phyloP scores from a whole-genome alignment of 192 early-diverging fungal genomes.

The Blastocladiella britannica region DNA sequence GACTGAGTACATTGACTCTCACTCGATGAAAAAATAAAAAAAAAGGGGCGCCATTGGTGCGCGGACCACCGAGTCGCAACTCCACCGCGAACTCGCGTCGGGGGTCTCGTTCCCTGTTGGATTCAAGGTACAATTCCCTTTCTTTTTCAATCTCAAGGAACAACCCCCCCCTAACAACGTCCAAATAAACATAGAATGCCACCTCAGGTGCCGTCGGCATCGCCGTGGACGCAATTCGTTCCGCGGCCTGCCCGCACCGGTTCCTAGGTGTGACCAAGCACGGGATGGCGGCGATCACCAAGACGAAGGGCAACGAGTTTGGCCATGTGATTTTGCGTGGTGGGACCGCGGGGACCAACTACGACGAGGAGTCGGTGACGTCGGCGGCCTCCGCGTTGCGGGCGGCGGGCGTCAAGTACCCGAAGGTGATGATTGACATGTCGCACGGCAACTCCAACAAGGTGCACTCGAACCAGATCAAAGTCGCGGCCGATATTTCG shows the following conservation, averaged over 20 bases:
- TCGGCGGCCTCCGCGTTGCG: constrained; percentile 29
- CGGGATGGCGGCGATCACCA: constrained; percentile 58
- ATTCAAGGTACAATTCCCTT: no score
- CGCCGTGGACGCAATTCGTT: constrained; percentile 80
- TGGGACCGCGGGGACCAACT: constrained; percentile 72
- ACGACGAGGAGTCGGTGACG: constrained; percentile 46
- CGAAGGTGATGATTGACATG: constrained; percentile 80
- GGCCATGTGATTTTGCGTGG: constrained; percentile 93
- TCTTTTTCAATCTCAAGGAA: constrained; percentile 5
- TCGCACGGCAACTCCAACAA: constrained; percentile 89
- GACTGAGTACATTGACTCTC: background rate
- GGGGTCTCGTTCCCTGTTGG: constrained; percentile 60
- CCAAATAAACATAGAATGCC: constrained; percentile 6
- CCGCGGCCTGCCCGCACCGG: constrained; percentile 50
- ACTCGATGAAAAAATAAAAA: no score
- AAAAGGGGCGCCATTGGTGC: constrained; percentile 71
- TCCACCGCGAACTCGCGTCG: constrained; percentile 63
- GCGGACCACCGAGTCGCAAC: constrained; percentile 61
- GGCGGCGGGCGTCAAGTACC: constrained; percentile 36
- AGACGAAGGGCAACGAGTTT: constrained; percentile 68
- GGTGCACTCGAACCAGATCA: constrained; percentile 58
- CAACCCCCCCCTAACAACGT: background rate
- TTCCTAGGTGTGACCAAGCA: constrained; percentile 74
- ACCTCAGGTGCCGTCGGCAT: constrained; percentile 60
- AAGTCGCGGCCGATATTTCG: constrained; percentile 51